These are phyloP conservation scores for Amylostereum areolatum DNA, from an alignment of 1,284 basidiomycete species.

Conservation along the genomic window DNA sequence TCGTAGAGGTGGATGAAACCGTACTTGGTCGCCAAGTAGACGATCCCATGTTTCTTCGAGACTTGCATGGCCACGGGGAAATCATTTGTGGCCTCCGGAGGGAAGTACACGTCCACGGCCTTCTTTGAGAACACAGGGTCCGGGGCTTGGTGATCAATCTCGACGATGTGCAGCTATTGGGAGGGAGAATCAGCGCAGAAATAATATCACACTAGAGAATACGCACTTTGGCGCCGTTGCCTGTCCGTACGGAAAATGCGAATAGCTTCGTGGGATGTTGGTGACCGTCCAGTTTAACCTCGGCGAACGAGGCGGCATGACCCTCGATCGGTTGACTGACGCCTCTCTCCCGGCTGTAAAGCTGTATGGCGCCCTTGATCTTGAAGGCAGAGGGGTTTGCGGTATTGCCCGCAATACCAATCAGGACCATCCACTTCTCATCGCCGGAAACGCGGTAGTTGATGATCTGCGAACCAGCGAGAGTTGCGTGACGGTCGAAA, in stretches of 20 bases:
- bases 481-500: conserved; percentile 95
- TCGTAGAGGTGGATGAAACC: conserved; percentile 99
- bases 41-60: conserved; percentile 93
- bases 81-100: conserved; percentile 95
- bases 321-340: conserved; percentile 99
- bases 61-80: conserved; percentile 99
- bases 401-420: conserved; percentile 94
- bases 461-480: conserved; percentile 95
- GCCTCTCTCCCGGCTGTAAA: conserved; percentile 88
- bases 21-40: conserved; percentile 98
- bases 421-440: conserved; percentile 95
- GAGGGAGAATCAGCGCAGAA: conserved; percentile 13
- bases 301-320: conserved; percentile 95
- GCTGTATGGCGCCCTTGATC: conserved; percentile 94
- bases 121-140: conserved; percentile 98
- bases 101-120: conserved; percentile 99
- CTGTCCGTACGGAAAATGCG: conserved; percentile 92
- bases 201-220: conserved; percentile 5
- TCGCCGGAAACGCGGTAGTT: conserved; percentile 93
- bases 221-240: conserved; percentile 90
- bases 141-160: conserved; percentile 95
- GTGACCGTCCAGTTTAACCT: conserved; percentile 86
- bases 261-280: conserved; percentile 87
- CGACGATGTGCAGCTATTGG: conserved; percentile 95
- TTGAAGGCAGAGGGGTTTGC: conserved; percentile 93